These are phyloP conservation scores for Licmophora abbreviata DNA, from an alignment of 108 stramenopile genomes.

Conservation along the genomic window DNA sequence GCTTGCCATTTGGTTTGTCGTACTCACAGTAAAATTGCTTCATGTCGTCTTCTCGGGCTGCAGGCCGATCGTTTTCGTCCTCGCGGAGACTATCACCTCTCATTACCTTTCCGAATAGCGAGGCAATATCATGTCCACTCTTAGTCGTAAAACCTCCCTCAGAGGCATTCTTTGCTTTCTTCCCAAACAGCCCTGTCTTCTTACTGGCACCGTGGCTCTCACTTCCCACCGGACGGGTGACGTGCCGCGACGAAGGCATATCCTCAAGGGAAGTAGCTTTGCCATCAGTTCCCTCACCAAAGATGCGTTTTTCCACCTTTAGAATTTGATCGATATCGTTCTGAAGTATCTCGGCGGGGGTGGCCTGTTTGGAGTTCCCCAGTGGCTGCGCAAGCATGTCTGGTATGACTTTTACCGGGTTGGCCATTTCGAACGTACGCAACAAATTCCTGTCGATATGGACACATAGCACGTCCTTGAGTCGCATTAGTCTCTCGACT, in stretches of 20 bases:
- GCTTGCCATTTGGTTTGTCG: no score
- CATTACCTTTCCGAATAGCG: conserved; percentile 10
- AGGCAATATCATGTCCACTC: neutral
- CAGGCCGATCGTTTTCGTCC: conserved; percentile 12
- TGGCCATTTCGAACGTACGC: conserved; percentile 13
- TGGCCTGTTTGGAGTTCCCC: neutral
- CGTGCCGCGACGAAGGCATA: conserved; percentile 1
- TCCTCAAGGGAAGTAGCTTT: neutral
- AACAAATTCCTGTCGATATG: conserved; percentile 23
- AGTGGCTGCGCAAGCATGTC: conserved; percentile 15
- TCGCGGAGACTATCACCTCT: conserved; percentile 1
- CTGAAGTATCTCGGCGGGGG: neutral
- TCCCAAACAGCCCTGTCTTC: neutral
- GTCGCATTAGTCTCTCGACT: conserved; percentile 6
- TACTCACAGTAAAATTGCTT: no score
- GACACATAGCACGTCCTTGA: conserved; percentile 25
- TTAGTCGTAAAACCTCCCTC: conserved; percentile 15
- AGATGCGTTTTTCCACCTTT: neutral
- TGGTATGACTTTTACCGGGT: conserved; percentile 19
- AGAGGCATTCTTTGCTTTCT: neutral
- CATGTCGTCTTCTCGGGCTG: conserved; percentile 4
- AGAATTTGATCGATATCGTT: conserved; percentile 4
- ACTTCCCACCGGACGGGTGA: no score
- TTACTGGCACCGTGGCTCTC: neutral
- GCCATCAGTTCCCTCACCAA: neutral